Evolutionary conservation across 106 monocot genomes (phyloP).

Genomic region (Narthecium ossifragum): DNA sequence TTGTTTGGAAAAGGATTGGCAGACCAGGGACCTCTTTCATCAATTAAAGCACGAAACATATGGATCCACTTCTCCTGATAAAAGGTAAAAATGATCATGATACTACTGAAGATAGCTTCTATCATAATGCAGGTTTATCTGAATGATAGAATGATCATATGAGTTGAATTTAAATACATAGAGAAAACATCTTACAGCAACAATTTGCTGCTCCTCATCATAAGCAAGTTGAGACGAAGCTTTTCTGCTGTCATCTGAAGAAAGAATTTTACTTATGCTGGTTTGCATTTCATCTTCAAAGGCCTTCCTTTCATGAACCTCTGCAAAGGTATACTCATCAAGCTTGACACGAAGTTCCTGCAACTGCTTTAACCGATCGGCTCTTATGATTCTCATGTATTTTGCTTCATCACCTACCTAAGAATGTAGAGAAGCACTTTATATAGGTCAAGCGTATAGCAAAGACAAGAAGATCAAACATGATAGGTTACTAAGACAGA

Average conservation of each 20-base stretch:
- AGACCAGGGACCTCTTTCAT: conserved; percentile 98
- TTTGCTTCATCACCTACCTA: conserved; percentile 82
- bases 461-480: not conserved
- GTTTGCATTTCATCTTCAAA: conserved; percentile 77
- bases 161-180: too few species aligned
- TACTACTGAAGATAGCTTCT: too few species aligned
- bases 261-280: conserved; percentile 43
- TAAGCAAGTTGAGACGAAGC: conserved; percentile 60
- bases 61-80: conserved; percentile 89
- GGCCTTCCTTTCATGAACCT: conserved; percentile 35
- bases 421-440: conserved; percentile 1
- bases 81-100: conserved; percentile 7
- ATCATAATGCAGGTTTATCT: too few species aligned
- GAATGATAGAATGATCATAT: too few species aligned
- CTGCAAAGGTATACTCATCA: conserved; percentile 41
- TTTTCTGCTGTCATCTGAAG: conserved; percentile 69
- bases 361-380: conserved; percentile 72
- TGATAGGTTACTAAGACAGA: not conserved
- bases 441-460: not conserved
- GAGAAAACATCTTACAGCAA: conserved; percentile 53
- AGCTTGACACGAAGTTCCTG: conserved; percentile 58
- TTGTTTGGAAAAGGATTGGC: conserved; percentile 77
- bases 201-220: conserved; percentile 93
- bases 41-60: conserved; percentile 76
- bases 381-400: conserved; percentile 43